Evolutionary conservation across 768 basidiomycete genomes (phyloP).

Genomic region (Kockovaella imperatae): DNA sequence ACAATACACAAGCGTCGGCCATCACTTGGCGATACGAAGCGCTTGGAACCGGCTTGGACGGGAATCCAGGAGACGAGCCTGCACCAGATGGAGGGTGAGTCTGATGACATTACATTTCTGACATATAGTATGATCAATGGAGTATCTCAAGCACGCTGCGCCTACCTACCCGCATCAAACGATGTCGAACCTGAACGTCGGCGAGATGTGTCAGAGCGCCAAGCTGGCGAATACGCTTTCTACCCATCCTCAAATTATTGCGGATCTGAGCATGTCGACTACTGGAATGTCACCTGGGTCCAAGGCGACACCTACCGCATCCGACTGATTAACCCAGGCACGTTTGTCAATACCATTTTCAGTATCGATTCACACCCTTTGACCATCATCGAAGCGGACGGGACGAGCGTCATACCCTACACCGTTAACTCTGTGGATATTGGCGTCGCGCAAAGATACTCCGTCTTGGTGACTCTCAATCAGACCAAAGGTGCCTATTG

Average conservation of each 20-base stretch:
- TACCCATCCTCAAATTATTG: conserved; percentile 1
- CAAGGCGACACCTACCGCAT: conserved; percentile 47
- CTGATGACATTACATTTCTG: neutral
- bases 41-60: neutral
- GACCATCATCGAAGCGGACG: conserved; percentile 8
- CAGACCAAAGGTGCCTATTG: conserved; percentile 4
- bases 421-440: conserved; percentile 1
- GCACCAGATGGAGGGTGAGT: neutral
- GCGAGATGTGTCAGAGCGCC: neutral
- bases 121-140: conserved; percentile 3
- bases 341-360: conserved; percentile 50
- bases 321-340: conserved; percentile 51
- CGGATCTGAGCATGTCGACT: neutral
- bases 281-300: neutral
- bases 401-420: conserved; percentile 1
- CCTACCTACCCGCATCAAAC: neutral
- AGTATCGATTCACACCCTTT: conserved; percentile 49
- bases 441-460: conserved; percentile 2
- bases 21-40: conserved; percentile 1
- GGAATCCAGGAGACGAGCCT: conserved; percentile 3
- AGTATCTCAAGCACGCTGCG: neutral
- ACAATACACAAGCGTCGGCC: conserved; percentile 4
- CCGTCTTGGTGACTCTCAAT: conserved; percentile 1
- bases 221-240: neutral
- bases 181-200: neutral